A percentile compares a stretch with the other conserved stretches of the same genome.
These are phyloP conservation scores for Hebeloma cylindrosporum DNA, from an alignment of 768 basidiomycete genomes.

Conservation along the genomic window DNA sequence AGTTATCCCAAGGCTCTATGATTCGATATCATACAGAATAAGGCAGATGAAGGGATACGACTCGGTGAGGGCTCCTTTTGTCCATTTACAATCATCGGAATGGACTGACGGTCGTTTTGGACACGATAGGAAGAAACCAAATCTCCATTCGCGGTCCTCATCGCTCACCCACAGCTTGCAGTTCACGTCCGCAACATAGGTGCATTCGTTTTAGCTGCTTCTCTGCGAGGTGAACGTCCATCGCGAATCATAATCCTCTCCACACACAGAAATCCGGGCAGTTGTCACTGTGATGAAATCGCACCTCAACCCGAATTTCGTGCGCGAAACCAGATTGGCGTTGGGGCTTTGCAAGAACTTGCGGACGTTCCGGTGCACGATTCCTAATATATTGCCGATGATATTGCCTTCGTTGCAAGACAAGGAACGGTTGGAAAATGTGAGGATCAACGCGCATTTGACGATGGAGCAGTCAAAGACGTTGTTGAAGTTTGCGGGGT, in stretches of 20 bases:
- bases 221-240: neutral
- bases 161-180: slow-evolving; percentile 51
- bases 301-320: slow-evolving; percentile 43
- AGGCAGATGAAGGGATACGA: slow-evolving; percentile 60
- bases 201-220: slow-evolving; percentile 19
- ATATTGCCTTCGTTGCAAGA: slow-evolving; percentile 48
- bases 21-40: slow-evolving; percentile 51
- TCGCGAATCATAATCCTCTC: neutral
- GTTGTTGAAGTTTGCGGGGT: slow-evolving; percentile 37
- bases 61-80: slow-evolving; percentile 35
- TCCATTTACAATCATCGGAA: too few species aligned
- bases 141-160: slow-evolving; percentile 63
- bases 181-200: slow-evolving; percentile 62
- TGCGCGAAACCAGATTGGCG: slow-evolving; percentile 50
- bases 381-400: slow-evolving; percentile 43
- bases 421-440: slow-evolving; percentile 42
- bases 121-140: slow-evolving; percentile 34
- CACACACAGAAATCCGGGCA: slow-evolving; percentile 46
- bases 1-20: slow-evolving; percentile 63
- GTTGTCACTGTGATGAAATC: slow-evolving; percentile 44
- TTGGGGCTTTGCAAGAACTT: slow-evolving; percentile 53
- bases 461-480: slow-evolving; percentile 47
- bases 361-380: slow-evolving; percentile 54
- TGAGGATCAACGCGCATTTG: slow-evolving; percentile 56
- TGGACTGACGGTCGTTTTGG: neutral